Evolutionary conservation across 192 early-diverging fungal species (phyloP).

Genomic region (Rhizophagus prolifer): DNA sequence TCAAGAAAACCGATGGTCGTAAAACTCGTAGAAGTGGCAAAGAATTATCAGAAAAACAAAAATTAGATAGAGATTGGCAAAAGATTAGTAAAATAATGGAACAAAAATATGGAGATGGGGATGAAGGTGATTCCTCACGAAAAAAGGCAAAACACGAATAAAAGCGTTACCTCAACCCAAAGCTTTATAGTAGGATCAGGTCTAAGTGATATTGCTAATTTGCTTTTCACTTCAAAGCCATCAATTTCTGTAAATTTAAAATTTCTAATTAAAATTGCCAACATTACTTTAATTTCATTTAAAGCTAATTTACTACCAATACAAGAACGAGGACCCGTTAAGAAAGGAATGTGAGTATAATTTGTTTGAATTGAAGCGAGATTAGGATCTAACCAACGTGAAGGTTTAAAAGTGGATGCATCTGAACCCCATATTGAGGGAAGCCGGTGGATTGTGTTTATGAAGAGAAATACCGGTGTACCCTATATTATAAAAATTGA

Average conservation of each 20-base stretch:
- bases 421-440: conserved; percentile 49
- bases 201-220: background rate
- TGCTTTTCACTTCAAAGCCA: background rate
- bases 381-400: conserved; percentile 48
- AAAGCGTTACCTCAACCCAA: background rate
- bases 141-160: conserved; percentile 9
- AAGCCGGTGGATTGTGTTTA: conserved; percentile 42
- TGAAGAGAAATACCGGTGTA: conserved; percentile 41
- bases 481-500: background rate
- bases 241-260: conserved; percentile 19
- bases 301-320: conserved; percentile 59
- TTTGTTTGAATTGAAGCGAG: conserved; percentile 31
- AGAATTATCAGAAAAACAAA: conserved; percentile 47
- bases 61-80: conserved; percentile 51
- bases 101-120: conserved; percentile 42
- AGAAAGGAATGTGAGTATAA: conserved; percentile 45
- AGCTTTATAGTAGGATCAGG: background rate
- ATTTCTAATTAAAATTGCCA: conserved; percentile 27
- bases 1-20: conserved; percentile 67
- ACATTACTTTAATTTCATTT: conserved; percentile 56
- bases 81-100: conserved; percentile 50
- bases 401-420: conserved; percentile 51
- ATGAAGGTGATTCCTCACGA: background rate
- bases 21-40: conserved; percentile 50
- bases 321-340: conserved; percentile 53